Evolutionary conservation across 768 basidiomycete genomes (phyloP).

Genomic region (Boletus huronensis): DNA sequence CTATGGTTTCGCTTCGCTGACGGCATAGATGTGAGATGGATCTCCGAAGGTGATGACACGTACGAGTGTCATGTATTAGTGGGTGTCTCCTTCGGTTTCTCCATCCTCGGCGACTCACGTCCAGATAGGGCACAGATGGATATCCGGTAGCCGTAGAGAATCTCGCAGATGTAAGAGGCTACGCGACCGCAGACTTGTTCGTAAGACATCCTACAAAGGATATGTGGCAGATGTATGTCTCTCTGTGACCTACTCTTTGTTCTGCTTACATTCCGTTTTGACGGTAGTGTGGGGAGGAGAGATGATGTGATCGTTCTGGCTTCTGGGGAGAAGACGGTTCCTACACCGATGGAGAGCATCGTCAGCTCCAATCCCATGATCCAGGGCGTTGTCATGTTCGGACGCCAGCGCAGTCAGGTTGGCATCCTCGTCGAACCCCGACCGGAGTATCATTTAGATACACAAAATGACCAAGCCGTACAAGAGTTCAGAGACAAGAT

Average conservation of each 20-base stretch:
- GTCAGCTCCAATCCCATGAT: constrained; percentile 17
- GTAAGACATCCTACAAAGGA: constrained; percentile 41
- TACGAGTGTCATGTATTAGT: constrained; percentile 39
- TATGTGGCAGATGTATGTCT: constrained; percentile 13
- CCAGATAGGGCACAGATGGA: neutral
- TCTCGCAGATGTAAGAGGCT: constrained; percentile 30
- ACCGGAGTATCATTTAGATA: constrained; percentile 10
- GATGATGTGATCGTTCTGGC: constrained; percentile 33
- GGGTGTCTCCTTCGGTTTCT: neutral
- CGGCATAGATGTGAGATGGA: constrained; percentile 22
- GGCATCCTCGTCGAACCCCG: constrained; percentile 32
- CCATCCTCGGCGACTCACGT: neutral
- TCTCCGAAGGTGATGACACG: constrained; percentile 29
- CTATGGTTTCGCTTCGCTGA: constrained; percentile 6
- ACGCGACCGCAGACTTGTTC: constrained; percentile 43
- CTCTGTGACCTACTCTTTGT: too few relatives aligned
- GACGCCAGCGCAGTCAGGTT: constrained; percentile 25
- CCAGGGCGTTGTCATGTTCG: constrained; percentile 29
- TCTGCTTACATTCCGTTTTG: neutral
- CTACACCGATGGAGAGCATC: constrained; percentile 29
- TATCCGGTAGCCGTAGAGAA: constrained; percentile 25
- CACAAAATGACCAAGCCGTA: neutral
- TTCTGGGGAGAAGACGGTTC: constrained; percentile 33
- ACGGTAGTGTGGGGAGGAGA: constrained; percentile 34
- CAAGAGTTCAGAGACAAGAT: constrained; percentile 17